Conservation (phyloP, 768 basidiomycete species). For the Antrodiella citrinella region DNA sequence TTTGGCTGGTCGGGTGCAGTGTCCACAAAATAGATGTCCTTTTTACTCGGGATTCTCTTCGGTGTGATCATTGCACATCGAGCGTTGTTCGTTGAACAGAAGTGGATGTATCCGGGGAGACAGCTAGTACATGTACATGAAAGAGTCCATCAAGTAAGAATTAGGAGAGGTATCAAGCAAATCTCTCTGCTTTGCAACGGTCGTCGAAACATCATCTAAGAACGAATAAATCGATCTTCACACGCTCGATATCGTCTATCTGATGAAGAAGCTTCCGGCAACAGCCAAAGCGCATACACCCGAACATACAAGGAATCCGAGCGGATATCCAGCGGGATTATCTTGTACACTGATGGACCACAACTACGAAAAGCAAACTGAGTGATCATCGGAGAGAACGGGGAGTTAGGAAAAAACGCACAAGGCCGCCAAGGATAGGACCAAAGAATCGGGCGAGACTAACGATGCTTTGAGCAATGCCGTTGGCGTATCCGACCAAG, state of each 20-base stretch:
- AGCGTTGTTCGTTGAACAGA: too few relatives aligned
- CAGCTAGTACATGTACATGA: neutral
- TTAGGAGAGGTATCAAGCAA: too few relatives aligned
- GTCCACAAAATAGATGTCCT: too few relatives aligned
- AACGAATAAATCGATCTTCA: neutral
- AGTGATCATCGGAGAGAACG: neutral
- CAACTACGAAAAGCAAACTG: conserved; percentile 35
- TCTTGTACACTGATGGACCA: conserved; percentile 69
- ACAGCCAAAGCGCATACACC: conserved; percentile 54
- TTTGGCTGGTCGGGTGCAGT: too few relatives aligned
- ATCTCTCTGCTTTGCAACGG: neutral
- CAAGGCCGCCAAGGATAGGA: conserved; percentile 78
- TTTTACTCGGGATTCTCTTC: too few relatives aligned
- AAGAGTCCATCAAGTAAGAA: neutral
- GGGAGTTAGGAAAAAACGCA: conserved; percentile 27
- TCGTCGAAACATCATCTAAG: neutral
- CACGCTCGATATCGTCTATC: conserved; percentile 24
- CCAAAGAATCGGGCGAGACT: conserved; percentile 89
- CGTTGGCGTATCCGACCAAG: conserved; percentile 88
- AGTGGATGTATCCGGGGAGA: neutral
- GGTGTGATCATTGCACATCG: too few relatives aligned
- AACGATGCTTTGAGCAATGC: conserved; percentile 92
- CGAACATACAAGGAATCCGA: conserved; percentile 67
- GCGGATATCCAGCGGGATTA: conserved; percentile 60
- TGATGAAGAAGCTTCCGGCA: conserved; percentile 67